Evolutionary conservation across 176 grass and related monocot species (phyloP), one percentile per base, ranked within the genome.

Genomic region (Coix lacrymajobi): DNA sequence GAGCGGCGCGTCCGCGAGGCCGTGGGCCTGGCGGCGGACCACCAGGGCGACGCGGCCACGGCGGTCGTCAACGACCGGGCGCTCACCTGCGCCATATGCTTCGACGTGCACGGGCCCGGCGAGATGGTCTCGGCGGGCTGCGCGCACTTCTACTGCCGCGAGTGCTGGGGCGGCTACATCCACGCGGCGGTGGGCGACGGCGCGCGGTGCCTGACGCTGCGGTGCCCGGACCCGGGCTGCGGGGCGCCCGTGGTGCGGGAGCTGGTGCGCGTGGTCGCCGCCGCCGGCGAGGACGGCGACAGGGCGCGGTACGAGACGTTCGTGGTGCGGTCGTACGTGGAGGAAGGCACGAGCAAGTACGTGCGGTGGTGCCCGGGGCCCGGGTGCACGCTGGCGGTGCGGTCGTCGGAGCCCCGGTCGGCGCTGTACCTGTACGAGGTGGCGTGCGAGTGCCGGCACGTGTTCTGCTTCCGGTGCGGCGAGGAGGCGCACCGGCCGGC

Each of bases 401-500:
- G 77, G 36, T 76, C 43, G 49, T 13, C 24, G 2, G 2, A 17
- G 10, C 36, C 11, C 46, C 67, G 91, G 4, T 29, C 0, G 19
- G 22, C 37, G 4, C 66, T 48, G 20, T 16, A 78, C 63, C 66
- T 48, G 20, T 16, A 78, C 63, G 87, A 92, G 45, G 85, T 89
- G 43, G 6, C 11, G 9, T 89, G 87, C 87, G n/a, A 2, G 33
- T 78, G 87, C 70, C 5, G 11, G 2, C 70, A 87, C 77, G 48
- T 9, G 1, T 84, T 85, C 40, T 93, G 91, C 79, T 81, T 80
- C 22, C 34, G 26, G 30, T 89, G 91, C 77, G 73, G 76, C 46
- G 85, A 82, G 61, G 91, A 93, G 44, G 87, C 44, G 82, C 91
- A 93, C 87, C 84, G 91, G 12, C 87, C 91, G 20, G 85, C 84